A percentile compares a stretch with the other conserved stretches of the same genome.
These are phyloP conservation scores for Verticillium nubilum DNA, from an alignment of 2,329 filamentous ascomycete species.

Conservation along the genomic window DNA sequence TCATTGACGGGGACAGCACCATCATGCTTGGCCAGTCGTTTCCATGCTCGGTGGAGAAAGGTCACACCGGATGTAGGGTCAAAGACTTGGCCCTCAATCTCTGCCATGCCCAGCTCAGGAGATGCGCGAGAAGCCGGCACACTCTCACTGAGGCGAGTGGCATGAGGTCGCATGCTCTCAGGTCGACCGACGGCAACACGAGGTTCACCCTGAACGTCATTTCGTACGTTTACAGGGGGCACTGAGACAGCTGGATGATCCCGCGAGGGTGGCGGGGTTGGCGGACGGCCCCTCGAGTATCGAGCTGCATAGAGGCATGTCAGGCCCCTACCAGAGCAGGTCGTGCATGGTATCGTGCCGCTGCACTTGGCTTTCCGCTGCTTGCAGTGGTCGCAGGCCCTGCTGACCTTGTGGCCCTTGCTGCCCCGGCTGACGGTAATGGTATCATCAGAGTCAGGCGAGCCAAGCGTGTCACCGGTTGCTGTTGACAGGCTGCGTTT, in stretches of 20 bases:
- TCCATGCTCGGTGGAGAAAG: conserved; percentile 48
- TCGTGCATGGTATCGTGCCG: conserved; percentile 25
- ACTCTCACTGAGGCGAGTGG: not conserved
- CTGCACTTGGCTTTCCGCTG: conserved; percentile 30
- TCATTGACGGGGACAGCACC: conserved; percentile 17
- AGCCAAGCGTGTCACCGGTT: not conserved
- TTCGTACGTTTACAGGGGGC: not conserved
- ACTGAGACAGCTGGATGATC: not conserved
- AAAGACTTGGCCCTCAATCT: conserved; percentile 47
- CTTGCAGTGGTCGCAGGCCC: conserved; percentile 34
- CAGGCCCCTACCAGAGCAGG: conserved; percentile 20
- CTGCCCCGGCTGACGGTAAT: conserved; percentile 4
- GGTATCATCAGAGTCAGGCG: not conserved
- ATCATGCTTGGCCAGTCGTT: conserved; percentile 39
- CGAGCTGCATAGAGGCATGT: conserved; percentile 23
- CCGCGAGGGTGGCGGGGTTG: conserved; percentile 21
- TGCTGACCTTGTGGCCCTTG: conserved; percentile 25
- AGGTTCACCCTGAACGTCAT: not conserved
- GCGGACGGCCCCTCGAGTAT: conserved; percentile 26
- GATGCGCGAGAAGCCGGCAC: conserved; percentile 22
- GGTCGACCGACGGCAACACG: not conserved
- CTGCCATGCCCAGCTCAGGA: conserved; percentile 38
- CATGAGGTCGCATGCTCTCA: not conserved
- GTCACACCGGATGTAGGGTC: conserved; percentile 46
- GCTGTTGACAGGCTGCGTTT: not conserved